These are phyloP conservation scores for Pulicaria dysenterica DNA, from an alignment of 129 eudicot genomes.

Conservation along the genomic window DNA sequence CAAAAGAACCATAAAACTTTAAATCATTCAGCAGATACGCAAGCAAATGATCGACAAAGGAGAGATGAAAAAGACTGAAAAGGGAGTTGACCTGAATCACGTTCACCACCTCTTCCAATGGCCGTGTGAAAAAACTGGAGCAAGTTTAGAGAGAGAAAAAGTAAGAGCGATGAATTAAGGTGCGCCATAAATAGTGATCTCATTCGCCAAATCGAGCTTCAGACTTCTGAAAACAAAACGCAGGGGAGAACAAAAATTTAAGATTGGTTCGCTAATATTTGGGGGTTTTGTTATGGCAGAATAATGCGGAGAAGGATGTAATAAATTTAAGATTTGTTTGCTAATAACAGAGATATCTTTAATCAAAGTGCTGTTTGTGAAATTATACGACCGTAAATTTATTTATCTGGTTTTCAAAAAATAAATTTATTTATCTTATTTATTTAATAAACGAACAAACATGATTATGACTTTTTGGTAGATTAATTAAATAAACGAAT, in stretches of 20 bases:
- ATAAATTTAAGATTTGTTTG: too few relatives aligned
- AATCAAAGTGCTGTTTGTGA: too few relatives aligned
- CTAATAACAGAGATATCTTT: too few relatives aligned
- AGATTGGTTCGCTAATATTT: slow-evolving; percentile 2
- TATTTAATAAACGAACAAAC: too few relatives aligned
- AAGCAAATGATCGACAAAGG: slow-evolving; percentile 14
- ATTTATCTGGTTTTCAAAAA: too few relatives aligned
- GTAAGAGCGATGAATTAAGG: slow-evolving; percentile 35
- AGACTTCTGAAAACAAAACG: slow-evolving; percentile 8
- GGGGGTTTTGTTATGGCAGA: too few relatives aligned
- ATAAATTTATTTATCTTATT: too few relatives aligned
- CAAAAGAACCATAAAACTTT: not conserved
- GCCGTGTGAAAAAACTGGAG: slow-evolving; percentile 44
- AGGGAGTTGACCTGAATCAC: slow-evolving; percentile 46
- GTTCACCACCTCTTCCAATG: slow-evolving; percentile 55
- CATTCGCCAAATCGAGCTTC: slow-evolving; percentile 29
- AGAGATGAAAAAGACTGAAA: not conserved
- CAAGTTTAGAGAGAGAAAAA: slow-evolving; percentile 50
- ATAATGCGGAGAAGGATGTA: too few relatives aligned
- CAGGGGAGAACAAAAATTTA: not conserved
- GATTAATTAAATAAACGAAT: too few relatives aligned
- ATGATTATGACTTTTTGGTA: too few relatives aligned
- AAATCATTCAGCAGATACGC: slow-evolving; percentile 7
- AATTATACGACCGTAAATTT: too few relatives aligned
- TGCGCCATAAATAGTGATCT: slow-evolving; percentile 28